A percentile compares a stretch with the other conserved stretches of the same genome.
Evolutionary conservation across 768 basidiomycete genomes (phyloP).

Genomic region (Tricholomella constricta): DNA sequence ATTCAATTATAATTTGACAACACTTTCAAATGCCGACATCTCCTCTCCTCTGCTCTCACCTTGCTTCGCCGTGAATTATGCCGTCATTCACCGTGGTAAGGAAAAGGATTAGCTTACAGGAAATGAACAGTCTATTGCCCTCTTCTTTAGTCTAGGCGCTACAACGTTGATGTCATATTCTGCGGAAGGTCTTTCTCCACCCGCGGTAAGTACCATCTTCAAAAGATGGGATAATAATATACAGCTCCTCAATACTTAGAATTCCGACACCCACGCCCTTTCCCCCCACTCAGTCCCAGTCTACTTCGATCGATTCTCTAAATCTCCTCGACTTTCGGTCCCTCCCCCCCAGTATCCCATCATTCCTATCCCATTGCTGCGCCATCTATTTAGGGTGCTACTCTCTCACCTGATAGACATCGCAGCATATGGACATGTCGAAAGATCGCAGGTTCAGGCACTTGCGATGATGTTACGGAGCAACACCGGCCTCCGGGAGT

Average conservation of each 20-base stretch:
- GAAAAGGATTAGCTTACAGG: background rate
- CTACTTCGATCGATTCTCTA: background rate
- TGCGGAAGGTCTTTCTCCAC: too few relatives aligned
- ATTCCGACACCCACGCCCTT: background rate
- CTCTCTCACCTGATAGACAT: conserved; percentile 2
- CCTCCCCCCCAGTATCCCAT: background rate
- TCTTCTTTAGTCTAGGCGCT: too few relatives aligned
- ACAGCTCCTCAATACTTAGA: background rate
- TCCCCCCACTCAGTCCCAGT: background rate
- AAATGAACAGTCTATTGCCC: too few relatives aligned
- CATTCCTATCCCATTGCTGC: background rate
- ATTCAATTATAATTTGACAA: background rate
- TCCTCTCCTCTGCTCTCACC: background rate
- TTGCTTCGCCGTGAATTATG: background rate
- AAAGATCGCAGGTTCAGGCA: background rate
- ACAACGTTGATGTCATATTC: too few relatives aligned
- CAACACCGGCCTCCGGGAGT: background rate
- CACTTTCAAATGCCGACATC: background rate
- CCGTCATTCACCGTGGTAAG: background rate
- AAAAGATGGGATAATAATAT: too few relatives aligned
- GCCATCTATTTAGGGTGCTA: background rate
- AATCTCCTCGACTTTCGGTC: background rate
- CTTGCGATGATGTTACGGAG: background rate
- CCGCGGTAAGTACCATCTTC: too few relatives aligned
- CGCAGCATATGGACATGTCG: conserved; percentile 3